Base-by-base conservation (phyloP, 768 basidiomycete species). In the Suillus weaverae region DNA sequence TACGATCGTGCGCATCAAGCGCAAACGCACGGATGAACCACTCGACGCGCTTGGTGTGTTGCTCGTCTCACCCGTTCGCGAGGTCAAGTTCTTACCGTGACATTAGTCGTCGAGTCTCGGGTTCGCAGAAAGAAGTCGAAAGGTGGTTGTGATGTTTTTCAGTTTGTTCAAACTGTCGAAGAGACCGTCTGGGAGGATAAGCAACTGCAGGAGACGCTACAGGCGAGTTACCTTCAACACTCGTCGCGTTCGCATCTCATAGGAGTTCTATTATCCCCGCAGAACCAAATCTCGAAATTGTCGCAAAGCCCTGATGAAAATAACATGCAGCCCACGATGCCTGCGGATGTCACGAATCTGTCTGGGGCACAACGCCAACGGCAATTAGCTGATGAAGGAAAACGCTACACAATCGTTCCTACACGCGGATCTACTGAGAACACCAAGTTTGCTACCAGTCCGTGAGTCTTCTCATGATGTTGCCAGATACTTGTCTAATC, bases 111-210 rank as follows among this genome's bases (percentile, higher is more conserved):
- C 66, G 90, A 92, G 74, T 84, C 87, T 32, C 78, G 81, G 18
- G 74, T 80, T 46, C 84, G 82, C 38, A 77, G 86, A 64, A 92
- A 91, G 77, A 91, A 86, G 72, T 81, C 86, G 5, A 82, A 85
- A 10, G 80, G 76, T 33, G 79, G 75, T 3, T 22, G 82, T 33
- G 87, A 87, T 50, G 84, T 94, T 33, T 94, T 94, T 69, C 88
- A 92, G 72, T 92, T 91, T 74, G 90, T 90, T 0, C 87, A 89
- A 70, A 94, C 92, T 0, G 87, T 94, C 22, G 92, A 93, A 68
- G 78, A 82, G 33, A 83, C 81, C 39, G 85, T 81, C 36, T 93
- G 90, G 90, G 80, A 88, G 50, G 85, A 91, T 72, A 84, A 83
- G 54, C 74, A 78, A 65, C 74, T 78, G 60, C 83, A 86, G 68